Conservation (phyloP, 2,329 filamentous ascomycete genomes). For the Furcasterigmium furcatum region DNA sequence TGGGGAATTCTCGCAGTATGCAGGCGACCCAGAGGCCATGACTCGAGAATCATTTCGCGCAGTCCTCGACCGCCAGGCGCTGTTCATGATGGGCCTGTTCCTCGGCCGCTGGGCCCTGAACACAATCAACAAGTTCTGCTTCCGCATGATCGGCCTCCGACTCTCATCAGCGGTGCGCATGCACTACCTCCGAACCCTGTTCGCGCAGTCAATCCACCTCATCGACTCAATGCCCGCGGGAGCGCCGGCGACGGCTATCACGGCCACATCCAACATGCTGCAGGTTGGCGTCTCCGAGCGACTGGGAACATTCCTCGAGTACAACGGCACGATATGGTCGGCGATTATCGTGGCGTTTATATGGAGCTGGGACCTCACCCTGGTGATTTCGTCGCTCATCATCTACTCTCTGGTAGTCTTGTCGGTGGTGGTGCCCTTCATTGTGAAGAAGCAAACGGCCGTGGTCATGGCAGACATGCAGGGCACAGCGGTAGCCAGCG, state of each 20-base stretch:
- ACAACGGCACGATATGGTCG: constrained; percentile 34
- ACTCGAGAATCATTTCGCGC: constrained; percentile 15
- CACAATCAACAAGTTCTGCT: constrained; percentile 27
- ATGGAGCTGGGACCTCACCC: constrained; percentile 48
- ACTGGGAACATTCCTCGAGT: constrained; percentile 40
- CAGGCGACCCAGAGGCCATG: constrained; percentile 15
- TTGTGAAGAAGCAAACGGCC: constrained; percentile 19
- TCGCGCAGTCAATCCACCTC: constrained; percentile 44
- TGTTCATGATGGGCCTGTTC: constrained; percentile 20
- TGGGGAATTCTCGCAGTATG: constrained; percentile 21
- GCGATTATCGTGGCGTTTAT: constrained; percentile 48
- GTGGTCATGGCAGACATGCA: constrained; percentile 22
- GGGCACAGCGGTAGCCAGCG: constrained; percentile 37
- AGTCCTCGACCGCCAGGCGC: constrained; percentile 13
- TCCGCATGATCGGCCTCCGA: constrained; percentile 46
- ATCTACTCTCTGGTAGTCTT: constrained; percentile 33
- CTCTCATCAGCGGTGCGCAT: constrained; percentile 48
- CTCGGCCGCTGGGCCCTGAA: constrained; percentile 18
- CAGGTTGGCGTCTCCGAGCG: constrained; percentile 53
- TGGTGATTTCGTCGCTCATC: constrained; percentile 45
- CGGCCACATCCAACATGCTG: constrained; percentile 47
- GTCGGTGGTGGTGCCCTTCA: constrained; percentile 22
- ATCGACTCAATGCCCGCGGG: constrained; percentile 49
- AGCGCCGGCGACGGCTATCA: constrained; percentile 49
- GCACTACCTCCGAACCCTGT: constrained; percentile 46